phyloP scores from a whole-genome alignment of 805 yeast species.

The Cyberlindnera veronae region DNA sequence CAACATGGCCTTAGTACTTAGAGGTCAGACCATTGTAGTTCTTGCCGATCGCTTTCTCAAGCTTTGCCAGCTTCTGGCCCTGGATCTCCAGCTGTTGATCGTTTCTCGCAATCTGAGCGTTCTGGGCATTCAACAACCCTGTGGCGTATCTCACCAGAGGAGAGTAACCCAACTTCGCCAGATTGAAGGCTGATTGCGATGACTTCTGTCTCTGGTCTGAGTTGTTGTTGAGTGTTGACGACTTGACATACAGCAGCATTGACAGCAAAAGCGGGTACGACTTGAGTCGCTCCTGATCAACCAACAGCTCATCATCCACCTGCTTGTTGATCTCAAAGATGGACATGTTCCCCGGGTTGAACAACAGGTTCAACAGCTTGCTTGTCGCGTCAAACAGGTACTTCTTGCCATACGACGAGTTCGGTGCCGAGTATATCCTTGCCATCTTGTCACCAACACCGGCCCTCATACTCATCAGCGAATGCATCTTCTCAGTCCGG shows the following conservation, averaged over 20 bases:
- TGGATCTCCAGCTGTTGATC: slow-evolving; percentile 26
- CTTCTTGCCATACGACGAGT: slow-evolving; percentile 8
- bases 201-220: slow-evolving; percentile 29
- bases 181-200: slow-evolving; percentile 26
- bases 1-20: too few species aligned
- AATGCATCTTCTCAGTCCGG: slow-evolving; percentile 2
- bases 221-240: slow-evolving; percentile 24
- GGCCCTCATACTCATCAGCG: slow-evolving; percentile 8
- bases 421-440: slow-evolving; percentile 4
- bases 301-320: slow-evolving; percentile 6
- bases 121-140: slow-evolving; percentile 23
- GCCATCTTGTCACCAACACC: slow-evolving; percentile 4
- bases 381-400: slow-evolving; percentile 15
- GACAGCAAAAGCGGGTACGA: slow-evolving; percentile 22
- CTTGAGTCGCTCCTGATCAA: slow-evolving; percentile 18
- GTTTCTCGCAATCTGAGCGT: slow-evolving; percentile 25
- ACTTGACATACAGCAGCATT: slow-evolving; percentile 22
- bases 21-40: background rate
- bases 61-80: slow-evolving; percentile 17
- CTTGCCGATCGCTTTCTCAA: slow-evolving; percentile 5
- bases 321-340: slow-evolving; percentile 17
- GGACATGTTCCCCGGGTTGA: slow-evolving; percentile 16
- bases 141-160: slow-evolving; percentile 24
- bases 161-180: slow-evolving; percentile 25
- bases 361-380: slow-evolving; percentile 13